Base-by-base conservation (phyloP, 208 protist genomes). In the Porcisia deanei region DNA sequence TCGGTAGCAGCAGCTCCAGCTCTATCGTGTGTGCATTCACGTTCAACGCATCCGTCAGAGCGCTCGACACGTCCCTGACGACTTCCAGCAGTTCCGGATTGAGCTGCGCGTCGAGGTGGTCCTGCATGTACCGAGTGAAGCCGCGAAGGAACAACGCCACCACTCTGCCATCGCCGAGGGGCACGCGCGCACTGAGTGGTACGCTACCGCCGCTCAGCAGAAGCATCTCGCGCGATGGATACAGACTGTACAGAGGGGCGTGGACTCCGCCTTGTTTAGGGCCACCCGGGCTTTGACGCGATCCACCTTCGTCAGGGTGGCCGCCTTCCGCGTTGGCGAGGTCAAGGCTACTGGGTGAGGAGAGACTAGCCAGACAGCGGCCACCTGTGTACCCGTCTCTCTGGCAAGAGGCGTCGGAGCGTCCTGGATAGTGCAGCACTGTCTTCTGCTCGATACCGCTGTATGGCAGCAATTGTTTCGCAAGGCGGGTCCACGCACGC, bases 141-240 rank as follows among this genome's bases (percentile, higher is more conserved):
- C 72, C 20, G 43, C 80, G 70, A 2, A 96, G 61, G 43, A 96
- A 85, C 14, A 61, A 12, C 0, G 81, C 73, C 0, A 94, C 41
- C 16, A 71, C 71, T 8, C 60, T 66, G 4, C 92, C 92, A 60
- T 91, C 85, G 12, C 80, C 85, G 66, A 79, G 85, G 5, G 86
- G 86, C 30, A 74, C 55, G 12, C 90, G 90, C 59, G 92, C 81
- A 66, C 91, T 97, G n/a, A 95, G 81, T 0, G 93, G 93, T 25
- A 97, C 87, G 2, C 94, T 86, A 14, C 93, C 93, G 39, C 89
- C 91, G 7, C 90, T 94, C 75, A 97, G 37, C 45, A 97, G 75
- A 8, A 97, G 78, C 59, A 83, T 95, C 58, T 94, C 93, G 0
- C 92, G 87, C 20, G 92, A 91, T 6, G 81, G 59, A 30, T 72